Percentiles rank a stretch among this genome's conserved stretches.
phyloP scores from a whole-genome alignment of 2,329 filamentous ascomycete species.

The Sporothrix mexicana region DNA sequence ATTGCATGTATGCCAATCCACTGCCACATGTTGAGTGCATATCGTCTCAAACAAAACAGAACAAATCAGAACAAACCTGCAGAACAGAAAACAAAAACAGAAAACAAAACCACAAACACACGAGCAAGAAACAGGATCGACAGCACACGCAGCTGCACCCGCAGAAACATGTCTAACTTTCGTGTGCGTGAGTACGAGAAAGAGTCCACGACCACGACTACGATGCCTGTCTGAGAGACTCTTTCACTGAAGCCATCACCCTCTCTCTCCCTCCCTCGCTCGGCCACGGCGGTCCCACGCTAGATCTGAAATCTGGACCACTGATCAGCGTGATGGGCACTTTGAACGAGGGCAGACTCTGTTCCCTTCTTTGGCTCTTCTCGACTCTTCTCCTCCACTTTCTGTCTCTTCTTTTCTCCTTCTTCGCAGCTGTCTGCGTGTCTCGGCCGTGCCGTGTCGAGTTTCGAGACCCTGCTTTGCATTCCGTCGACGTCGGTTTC shows the following conservation, averaged over 20 bases:
- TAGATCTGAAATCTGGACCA: conserved; percentile 9
- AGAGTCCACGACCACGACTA: no score
- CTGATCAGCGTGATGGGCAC: not conserved
- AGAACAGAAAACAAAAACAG: no score
- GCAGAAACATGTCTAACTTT: not conserved
- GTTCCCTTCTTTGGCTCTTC: not conserved
- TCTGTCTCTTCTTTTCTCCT: not conserved
- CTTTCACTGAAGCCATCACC: no score
- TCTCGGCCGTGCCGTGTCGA: conserved; percentile 2
- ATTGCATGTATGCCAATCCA: not conserved
- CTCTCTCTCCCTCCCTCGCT: conserved; percentile 7
- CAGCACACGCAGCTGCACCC: not conserved
- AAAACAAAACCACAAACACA: not conserved
- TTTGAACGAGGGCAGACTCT: not conserved
- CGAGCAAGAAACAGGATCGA: conserved; percentile 16
- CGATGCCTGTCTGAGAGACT: no score
- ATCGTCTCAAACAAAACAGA: not conserved
- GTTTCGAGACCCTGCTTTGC: not conserved
- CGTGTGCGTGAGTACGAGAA: conserved; percentile 13
- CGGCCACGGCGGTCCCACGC: conserved; percentile 11
- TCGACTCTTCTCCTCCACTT: not conserved
- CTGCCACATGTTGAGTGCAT: conserved; percentile 7
- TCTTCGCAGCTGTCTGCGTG: conserved; percentile 1
- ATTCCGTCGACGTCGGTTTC: not conserved
- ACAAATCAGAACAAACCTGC: not conserved